phyloP scores from a whole-genome alignment of 148 eudicot species.

The Polygonum maritimum region DNA sequence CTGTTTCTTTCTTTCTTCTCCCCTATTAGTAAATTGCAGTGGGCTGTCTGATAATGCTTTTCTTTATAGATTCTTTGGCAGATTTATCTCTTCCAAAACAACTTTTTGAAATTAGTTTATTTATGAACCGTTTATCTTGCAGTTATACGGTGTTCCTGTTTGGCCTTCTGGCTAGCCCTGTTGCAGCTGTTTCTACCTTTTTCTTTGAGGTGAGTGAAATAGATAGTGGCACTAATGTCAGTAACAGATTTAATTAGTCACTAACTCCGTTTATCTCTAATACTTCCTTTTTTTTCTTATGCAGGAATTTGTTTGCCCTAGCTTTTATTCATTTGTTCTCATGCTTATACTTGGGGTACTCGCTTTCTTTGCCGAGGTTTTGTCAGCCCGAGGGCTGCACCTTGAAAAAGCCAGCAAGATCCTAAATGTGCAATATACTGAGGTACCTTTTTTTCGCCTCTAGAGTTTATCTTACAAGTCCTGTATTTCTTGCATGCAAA shows the following conservation, averaged over 20 bases:
- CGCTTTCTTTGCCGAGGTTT: conserved; percentile 45
- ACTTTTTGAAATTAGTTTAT: not conserved
- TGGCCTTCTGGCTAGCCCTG: conserved; percentile 37
- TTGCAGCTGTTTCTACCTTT: conserved; percentile 33
- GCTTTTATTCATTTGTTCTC: conserved; percentile 31
- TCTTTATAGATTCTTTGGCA: not conserved
- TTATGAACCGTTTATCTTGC: conserved; percentile 17
- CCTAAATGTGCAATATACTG: conserved; percentile 35
- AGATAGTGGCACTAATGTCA: not conserved
- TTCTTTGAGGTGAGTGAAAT: conserved; percentile 34
- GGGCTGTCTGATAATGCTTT: not conserved
- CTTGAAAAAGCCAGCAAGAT: conserved; percentile 53
- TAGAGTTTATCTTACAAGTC: not conserved
- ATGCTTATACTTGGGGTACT: conserved; percentile 35
- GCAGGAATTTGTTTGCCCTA: conserved; percentile 47
- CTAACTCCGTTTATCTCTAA: not conserved
- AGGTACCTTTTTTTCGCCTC: conserved; percentile 19
- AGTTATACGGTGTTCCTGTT: conserved; percentile 44
- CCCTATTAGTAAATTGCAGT: not conserved
- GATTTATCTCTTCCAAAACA: not conserved
- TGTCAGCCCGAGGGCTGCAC: conserved; percentile 48
- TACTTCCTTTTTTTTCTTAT: conserved; percentile 4
- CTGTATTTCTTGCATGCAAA: not conserved
- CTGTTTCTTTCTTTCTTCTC: not conserved
- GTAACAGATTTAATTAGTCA: not conserved